Conservation (phyloP, 768 basidiomycete species). For the Collybia sordida region DNA sequence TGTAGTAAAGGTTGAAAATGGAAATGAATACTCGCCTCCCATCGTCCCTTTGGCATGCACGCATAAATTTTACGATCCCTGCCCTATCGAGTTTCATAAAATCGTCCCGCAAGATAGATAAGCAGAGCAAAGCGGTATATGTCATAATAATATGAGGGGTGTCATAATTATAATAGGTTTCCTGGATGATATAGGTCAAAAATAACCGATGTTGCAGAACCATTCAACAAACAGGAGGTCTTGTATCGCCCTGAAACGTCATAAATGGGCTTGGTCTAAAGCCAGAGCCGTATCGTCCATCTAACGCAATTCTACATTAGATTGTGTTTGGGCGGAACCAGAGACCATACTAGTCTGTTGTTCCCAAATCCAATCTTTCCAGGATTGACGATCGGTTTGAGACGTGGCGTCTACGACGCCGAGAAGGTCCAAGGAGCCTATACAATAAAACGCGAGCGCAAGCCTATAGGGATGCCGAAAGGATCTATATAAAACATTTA, state of each 20-base stretch:
- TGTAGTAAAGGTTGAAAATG: background rate
- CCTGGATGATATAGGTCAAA: constrained; percentile 11
- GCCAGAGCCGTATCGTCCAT: constrained; percentile 58
- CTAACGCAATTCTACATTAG: constrained; percentile 28
- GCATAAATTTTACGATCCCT: constrained; percentile 68
- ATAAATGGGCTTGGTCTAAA: constrained; percentile 79
- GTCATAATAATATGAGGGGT: constrained; percentile 90
- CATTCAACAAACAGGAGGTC: constrained; percentile 9
- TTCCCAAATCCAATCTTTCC: constrained; percentile 87
- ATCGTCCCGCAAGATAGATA: constrained; percentile 87
- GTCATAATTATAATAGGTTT: constrained; percentile 50
- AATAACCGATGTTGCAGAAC: background rate
- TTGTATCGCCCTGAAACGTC: constrained; percentile 26
- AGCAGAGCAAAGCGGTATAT: constrained; percentile 83
- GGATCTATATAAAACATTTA: no score
- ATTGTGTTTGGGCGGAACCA: constrained; percentile 4
- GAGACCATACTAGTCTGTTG: constrained; percentile 65
- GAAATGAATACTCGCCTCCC: constrained; percentile 63
- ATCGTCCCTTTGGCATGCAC: constrained; percentile 71
- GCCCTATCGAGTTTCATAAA: constrained; percentile 66
- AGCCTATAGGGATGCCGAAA: constrained; percentile 44
- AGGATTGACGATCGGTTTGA: constrained; percentile 54
- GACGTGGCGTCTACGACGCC: constrained; percentile 49
- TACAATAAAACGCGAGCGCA: constrained; percentile 85
- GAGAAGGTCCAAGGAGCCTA: constrained; percentile 82